A percentile compares a stretch with the other conserved stretches of the same genome.
phyloP scores from a whole-genome alignment of 2,329 filamentous ascomycete genomes.

The Xylariales sp. region DNA sequence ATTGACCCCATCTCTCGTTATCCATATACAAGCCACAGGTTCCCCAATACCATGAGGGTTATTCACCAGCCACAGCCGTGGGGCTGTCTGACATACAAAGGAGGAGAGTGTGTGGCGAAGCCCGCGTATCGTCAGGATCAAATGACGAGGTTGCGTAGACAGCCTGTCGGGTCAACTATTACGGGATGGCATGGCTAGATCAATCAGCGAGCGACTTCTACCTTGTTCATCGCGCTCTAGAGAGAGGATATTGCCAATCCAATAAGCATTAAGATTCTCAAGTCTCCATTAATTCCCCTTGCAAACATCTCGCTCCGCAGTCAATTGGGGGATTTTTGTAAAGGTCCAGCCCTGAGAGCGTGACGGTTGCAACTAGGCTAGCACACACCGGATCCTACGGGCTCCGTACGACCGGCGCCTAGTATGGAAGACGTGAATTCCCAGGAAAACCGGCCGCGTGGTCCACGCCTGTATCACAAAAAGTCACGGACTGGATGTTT shows the following conservation, averaged over 20 bases:
- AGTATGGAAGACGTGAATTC: slow-evolving; percentile 37
- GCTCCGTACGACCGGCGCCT: slow-evolving; percentile 29
- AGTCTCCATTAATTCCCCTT: neutral
- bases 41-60: neutral
- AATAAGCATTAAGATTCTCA: slow-evolving; percentile 1
- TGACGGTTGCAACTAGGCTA: slow-evolving; percentile 28
- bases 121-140: slow-evolving; percentile 13
- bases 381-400: slow-evolving; percentile 30
- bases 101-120: slow-evolving; percentile 26
- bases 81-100: slow-evolving; percentile 10
- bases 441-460: slow-evolving; percentile 44
- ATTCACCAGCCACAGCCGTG: slow-evolving; percentile 29
- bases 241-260: slow-evolving; percentile 14
- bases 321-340: neutral
- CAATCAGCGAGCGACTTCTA: slow-evolving; percentile 19
- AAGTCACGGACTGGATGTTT: slow-evolving; percentile 49
- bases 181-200: slow-evolving; percentile 17
- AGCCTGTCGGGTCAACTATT: neutral
- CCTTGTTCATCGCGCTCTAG: slow-evolving; percentile 2
- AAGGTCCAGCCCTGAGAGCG: slow-evolving; percentile 13
- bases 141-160: slow-evolving; percentile 18
- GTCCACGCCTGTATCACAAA: slow-evolving; percentile 51
- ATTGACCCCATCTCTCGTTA: neutral
- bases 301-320: slow-evolving; percentile 7
- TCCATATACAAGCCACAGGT: slow-evolving; percentile 7